These are phyloP conservation scores for Yamadazyma atmosphaerica DNA, from an alignment of 1,139 yeast genomes.

Conservation along the genomic window DNA sequence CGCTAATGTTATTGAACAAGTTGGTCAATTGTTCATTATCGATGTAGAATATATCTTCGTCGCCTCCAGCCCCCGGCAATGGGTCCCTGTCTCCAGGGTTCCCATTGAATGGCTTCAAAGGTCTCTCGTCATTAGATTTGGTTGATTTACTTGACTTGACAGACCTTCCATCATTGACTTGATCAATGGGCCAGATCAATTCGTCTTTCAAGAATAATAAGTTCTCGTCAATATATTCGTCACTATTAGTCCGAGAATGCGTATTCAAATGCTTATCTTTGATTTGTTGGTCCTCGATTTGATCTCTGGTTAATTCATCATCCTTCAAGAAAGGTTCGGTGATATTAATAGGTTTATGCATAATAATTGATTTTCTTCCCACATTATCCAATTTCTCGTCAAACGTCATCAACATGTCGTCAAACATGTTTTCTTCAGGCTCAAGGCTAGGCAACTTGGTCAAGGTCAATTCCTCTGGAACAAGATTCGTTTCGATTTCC, in stretches of 20 bases:
- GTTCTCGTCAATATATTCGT: conserved; percentile 36
- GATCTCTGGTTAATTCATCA: conserved; percentile 45
- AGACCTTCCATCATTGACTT: conserved; percentile 14
- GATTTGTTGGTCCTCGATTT: conserved; percentile 41
- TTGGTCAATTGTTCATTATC: conserved; percentile 31
- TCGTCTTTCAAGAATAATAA: conserved; percentile 33
- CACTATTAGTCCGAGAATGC: conserved; percentile 18
- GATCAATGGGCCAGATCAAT: conserved; percentile 31
- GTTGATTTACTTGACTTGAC: conserved; percentile 8
- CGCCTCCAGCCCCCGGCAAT: conserved; percentile 11
- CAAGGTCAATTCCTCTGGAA: conserved; percentile 16
- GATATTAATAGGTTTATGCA: conserved; percentile 12
- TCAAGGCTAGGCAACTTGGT: conserved; percentile 34
- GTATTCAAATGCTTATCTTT: conserved; percentile 24
- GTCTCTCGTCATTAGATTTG: background rate
- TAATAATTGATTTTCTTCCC: conserved; percentile 18
- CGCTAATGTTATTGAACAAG: conserved; percentile 28
- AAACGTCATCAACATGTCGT: conserved; percentile 33
- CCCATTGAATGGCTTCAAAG: background rate
- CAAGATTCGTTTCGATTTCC: conserved; percentile 4
- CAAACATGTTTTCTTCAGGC: conserved; percentile 32
- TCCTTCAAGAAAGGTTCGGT: conserved; percentile 41
- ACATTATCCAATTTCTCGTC: conserved; percentile 26
- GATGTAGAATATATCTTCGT: conserved; percentile 20
- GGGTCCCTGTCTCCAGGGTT: background rate